Conservation (phyloP, 2,329 filamentous ascomycete genomes). For the Sarocladium kiliense region DNA sequence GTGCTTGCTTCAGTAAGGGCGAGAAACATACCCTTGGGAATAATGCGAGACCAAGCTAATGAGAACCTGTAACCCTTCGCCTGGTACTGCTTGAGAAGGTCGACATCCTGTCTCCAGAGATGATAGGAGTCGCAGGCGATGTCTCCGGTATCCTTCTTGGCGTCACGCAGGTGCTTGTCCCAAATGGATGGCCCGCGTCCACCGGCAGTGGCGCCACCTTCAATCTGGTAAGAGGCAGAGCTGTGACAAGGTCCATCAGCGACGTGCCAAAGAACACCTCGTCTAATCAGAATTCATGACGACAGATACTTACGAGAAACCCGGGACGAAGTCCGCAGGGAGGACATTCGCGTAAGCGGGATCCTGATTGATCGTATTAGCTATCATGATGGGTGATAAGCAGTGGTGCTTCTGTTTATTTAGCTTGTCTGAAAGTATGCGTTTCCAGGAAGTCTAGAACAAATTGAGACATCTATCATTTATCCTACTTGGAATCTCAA, state of each 20-base stretch:
- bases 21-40: constrained; percentile 37
- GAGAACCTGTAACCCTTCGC: constrained; percentile 59
- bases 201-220: constrained; percentile 2
- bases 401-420: neutral
- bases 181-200: constrained; percentile 3
- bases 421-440: no score
- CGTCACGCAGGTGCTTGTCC: neutral
- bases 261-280: neutral
- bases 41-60: constrained; percentile 58
- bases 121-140: constrained; percentile 30
- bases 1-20: constrained; percentile 45
- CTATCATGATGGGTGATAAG: neutral
- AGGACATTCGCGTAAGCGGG: neutral
- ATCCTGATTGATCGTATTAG: neutral
- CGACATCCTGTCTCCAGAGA: constrained; percentile 40
- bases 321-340: neutral
- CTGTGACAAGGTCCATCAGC: neutral
- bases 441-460: no score
- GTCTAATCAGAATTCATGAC: neutral
- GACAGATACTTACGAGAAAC: neutral
- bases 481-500: neutral
- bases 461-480: neutral
- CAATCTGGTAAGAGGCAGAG: constrained; percentile 7
- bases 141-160: constrained; percentile 13
- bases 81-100: constrained; percentile 51